phyloP scores from a whole-genome alignment of 371 early-diverging fungal genomes.

The Mucor ambiguus region DNA sequence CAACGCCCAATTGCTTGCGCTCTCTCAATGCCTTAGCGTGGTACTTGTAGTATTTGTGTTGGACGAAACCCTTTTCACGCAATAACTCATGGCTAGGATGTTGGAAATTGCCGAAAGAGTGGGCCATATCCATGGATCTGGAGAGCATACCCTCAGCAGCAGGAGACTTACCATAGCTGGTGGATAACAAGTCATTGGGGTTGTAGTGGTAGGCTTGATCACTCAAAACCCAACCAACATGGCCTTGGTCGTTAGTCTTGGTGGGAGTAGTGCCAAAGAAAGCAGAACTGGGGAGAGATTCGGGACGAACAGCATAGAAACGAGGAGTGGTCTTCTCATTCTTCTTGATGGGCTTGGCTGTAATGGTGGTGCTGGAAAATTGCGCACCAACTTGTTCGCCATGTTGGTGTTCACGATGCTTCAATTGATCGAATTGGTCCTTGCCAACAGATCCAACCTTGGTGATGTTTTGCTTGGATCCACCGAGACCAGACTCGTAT shows the following conservation, averaged over 20 bases:
- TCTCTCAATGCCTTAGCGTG: constrained; percentile 93
- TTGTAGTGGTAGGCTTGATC: constrained; percentile 56
- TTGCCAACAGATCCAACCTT: constrained; percentile 73
- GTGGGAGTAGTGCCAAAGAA: constrained; percentile 45
- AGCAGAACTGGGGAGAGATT: constrained; percentile 54
- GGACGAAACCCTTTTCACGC: constrained; percentile 93
- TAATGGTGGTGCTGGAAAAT: constrained; percentile 28
- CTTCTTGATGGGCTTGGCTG: constrained; percentile 34
- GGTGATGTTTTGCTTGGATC: constrained; percentile 32
- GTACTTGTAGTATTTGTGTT: constrained; percentile 95
- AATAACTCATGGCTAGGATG: constrained; percentile 94
- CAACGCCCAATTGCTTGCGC: constrained; percentile 89
- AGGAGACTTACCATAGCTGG: constrained; percentile 48
- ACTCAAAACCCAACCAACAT: constrained; percentile 89
- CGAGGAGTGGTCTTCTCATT: constrained; percentile 57
- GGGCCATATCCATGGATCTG: constrained; percentile 55
- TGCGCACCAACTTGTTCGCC: constrained; percentile 30
- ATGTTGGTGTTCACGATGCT: constrained; percentile 22
- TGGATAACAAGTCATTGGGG: constrained; percentile 46
- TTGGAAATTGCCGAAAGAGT: constrained; percentile 86
- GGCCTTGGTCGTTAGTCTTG: constrained; percentile 69
- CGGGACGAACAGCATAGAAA: constrained; percentile 66
- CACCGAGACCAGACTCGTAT: constrained; percentile 80
- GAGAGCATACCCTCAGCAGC: constrained; percentile 35
- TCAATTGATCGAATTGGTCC: constrained; percentile 64